Evolutionary conservation across 768 basidiomycete genomes (phyloP).

Genomic region (Gymnopilus junonius): DNA sequence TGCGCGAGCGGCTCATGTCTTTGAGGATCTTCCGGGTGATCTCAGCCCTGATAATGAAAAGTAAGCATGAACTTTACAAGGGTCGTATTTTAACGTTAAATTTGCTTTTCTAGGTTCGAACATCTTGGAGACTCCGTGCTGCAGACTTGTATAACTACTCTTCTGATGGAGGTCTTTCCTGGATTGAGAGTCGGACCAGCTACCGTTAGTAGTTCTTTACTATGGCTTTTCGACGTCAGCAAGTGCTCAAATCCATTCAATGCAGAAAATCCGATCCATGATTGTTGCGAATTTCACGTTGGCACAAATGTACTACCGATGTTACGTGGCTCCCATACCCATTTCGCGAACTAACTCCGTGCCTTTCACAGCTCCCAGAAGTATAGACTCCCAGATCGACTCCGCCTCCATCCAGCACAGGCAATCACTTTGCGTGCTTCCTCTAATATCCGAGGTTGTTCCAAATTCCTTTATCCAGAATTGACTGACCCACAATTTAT

Average conservation of each 20-base stretch:
- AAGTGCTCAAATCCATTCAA: slow-evolving; percentile 8
- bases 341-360: not conserved
- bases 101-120: slow-evolving; percentile 55
- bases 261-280: slow-evolving; percentile 77
- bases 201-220: slow-evolving; percentile 52
- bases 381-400: slow-evolving; percentile 64
- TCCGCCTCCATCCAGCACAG: slow-evolving; percentile 74
- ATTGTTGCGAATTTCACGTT: slow-evolving; percentile 77
- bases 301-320: slow-evolving; percentile 60
- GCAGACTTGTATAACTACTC: slow-evolving; percentile 64
- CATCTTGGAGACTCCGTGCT: slow-evolving; percentile 80
- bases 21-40: slow-evolving; percentile 75
- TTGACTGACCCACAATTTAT: slow-evolving; percentile 3
- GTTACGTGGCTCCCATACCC: slow-evolving; percentile 4
- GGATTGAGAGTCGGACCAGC: slow-evolving; percentile 77
- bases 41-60: slow-evolving; percentile 84
- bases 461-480: slow-evolving; percentile 6
- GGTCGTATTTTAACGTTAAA: slow-evolving; percentile 1
- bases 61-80: slow-evolving; percentile 38
- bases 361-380: slow-evolving; percentile 52
- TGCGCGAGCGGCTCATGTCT: slow-evolving; percentile 73
- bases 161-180: slow-evolving; percentile 69
- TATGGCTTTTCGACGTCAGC: not conserved
- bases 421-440: slow-evolving; percentile 73
- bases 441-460: slow-evolving; percentile 68